Base-by-base conservation (phyloP, 768 basidiomycete genomes). In the Collybia nuda region DNA sequence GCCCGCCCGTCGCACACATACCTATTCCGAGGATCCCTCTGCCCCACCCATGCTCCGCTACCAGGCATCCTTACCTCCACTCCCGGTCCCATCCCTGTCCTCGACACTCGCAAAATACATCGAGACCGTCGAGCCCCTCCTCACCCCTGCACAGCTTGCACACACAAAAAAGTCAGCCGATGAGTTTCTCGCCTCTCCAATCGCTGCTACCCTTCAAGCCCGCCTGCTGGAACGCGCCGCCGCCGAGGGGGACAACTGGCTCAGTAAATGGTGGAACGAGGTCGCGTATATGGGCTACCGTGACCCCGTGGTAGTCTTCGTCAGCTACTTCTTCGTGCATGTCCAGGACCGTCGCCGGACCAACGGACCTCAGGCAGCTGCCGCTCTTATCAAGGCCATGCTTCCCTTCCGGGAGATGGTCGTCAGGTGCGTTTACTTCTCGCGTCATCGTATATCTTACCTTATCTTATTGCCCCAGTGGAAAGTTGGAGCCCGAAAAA, bases 251-350 rank as follows among this genome's bases (percentile, higher is more conserved):
- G 74, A 73, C 59, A 94, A 79, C 73, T 99, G 97, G 97, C 77
- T 99, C n/a, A 79, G 81, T 41, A 93, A 96, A 45, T 99, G 97
- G 97, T 99, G 96, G 96, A 95, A 98, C 69, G 92, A 97, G 29
- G 81, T 67, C 4, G 95, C 95, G 15, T 91, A 90, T 65, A 86
- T 92, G 87, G 86, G 74, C 5, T 91, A 90, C 62, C 80, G 91
- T 42, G 95, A 96, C 59, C 85, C 94, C 1, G 90, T 97, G 42
- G 87, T 95, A 24, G 89, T 95, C 12, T 89, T 84, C 56, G 93
- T 95, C 60, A 93, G 87, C 78, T 99, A 99, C 74, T 98, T 88
- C 73, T 99, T 91, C 66, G 80, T 94, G 7, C 95, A 98, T 67
- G 65, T 85, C 40, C 80, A 87, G 50, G 90, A 93, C 61, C 72